A percentile compares a stretch with the other conserved stretches of the same genome.
Evolutionary conservation across 441 rosid species (phyloP).

Genomic region (Euphorbia neoarborescens): DNA sequence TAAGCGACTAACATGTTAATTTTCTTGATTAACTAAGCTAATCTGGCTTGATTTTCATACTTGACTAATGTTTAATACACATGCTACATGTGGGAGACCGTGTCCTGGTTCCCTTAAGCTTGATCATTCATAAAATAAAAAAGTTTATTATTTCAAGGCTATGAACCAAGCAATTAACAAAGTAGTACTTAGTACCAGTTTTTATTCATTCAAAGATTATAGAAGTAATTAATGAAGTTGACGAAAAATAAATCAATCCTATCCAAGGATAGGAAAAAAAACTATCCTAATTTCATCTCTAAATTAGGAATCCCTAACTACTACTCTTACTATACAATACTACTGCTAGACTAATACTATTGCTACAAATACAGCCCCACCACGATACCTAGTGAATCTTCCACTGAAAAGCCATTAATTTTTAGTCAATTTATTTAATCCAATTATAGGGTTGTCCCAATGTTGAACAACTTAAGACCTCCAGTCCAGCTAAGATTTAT

Average conservation of each 20-base stretch:
- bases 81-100: slow-evolving; percentile 80
- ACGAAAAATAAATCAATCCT: slow-evolving; percentile 1
- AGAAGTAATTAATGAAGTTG: neutral
- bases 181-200: neutral
- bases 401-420: slow-evolving; percentile 9
- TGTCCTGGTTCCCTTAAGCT: slow-evolving; percentile 31
- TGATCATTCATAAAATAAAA: slow-evolving; percentile 4
- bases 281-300: neutral
- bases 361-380: neutral
- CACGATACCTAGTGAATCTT: slow-evolving; percentile 17
- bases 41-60: slow-evolving; percentile 21
- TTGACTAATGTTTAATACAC: slow-evolving; percentile 46
- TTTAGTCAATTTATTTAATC: slow-evolving; percentile 20
- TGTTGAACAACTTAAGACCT: slow-evolving; percentile 13
- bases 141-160: slow-evolving; percentile 2
- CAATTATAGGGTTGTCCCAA: slow-evolving; percentile 14
- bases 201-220: neutral
- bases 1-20: slow-evolving; percentile 18
- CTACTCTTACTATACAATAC: neutral
- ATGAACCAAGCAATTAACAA: slow-evolving; percentile 10
- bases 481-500: slow-evolving; percentile 18
- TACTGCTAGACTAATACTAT: neutral
- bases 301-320: slow-evolving; percentile 26
- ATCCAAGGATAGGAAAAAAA: neutral
- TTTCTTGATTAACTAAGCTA: slow-evolving; percentile 30